Conservation (phyloP, 1,284 basidiomycete species). For the Moesziomyces sp. region DNA sequence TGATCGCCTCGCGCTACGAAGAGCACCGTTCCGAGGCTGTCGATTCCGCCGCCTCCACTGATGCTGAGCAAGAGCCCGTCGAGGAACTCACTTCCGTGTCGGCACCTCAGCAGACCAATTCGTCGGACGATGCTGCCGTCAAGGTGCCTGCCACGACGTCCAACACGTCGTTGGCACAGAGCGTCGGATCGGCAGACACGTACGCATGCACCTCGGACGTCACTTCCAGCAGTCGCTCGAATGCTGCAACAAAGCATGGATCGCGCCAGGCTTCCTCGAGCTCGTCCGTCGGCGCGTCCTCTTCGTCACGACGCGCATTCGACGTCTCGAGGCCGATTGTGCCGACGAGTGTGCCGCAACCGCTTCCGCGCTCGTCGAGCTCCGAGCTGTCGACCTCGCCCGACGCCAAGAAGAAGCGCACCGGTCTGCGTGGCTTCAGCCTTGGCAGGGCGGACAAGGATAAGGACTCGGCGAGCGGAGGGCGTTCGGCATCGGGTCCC, state of each 20-base stretch:
- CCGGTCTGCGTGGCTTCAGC: constrained; percentile 25
- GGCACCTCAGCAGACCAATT: not conserved
- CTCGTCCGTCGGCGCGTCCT: constrained; percentile 3
- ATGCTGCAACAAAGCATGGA: not conserved
- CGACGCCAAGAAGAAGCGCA: constrained; percentile 35
- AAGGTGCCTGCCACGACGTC: not conserved
- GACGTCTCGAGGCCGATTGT: constrained; percentile 42
- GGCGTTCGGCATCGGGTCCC: constrained; percentile 2
- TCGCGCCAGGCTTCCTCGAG: constrained; percentile 7
- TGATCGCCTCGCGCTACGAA: constrained; percentile 29
- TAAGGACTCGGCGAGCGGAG: constrained; percentile 19
- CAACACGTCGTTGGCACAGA: not conserved
- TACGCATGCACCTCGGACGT: not conserved
- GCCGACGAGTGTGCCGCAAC: constrained; percentile 5
- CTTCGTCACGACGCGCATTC: constrained; percentile 31
- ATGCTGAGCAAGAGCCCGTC: not conserved
- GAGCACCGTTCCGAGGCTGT: constrained; percentile 11
- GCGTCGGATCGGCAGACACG: not conserved
- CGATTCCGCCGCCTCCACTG: not conserved
- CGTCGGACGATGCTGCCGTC: not conserved
- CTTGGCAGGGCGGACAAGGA: constrained; percentile 26
- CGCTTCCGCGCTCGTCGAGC: not conserved
- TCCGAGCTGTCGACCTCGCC: constrained; percentile 21
- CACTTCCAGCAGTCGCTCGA: not conserved
- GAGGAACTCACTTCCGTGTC: not conserved